These are phyloP conservation scores for Apiospora malaysiana DNA, from an alignment of 2,329 filamentous ascomycete genomes.

Conservation along the genomic window DNA sequence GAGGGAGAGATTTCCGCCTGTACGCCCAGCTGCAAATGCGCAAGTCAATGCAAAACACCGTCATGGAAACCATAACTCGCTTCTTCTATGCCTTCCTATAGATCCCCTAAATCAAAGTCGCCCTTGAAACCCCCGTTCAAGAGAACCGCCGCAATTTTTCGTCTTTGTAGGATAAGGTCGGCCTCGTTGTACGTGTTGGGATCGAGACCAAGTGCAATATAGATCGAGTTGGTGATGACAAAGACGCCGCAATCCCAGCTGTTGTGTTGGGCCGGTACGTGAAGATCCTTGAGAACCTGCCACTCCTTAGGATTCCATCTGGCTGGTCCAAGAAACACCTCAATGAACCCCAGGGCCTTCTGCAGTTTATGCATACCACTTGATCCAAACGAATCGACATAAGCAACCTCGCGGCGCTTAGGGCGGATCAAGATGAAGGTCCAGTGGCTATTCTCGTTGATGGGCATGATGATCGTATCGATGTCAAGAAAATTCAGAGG, in stretches of 20 bases:
- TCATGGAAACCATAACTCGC: not conserved
- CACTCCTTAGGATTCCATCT: conserved; percentile 65
- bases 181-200: conserved; percentile 55
- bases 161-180: conserved; percentile 65
- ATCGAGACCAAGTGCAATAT: conserved; percentile 59
- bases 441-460: conserved; percentile 72
- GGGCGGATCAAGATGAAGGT: conserved; percentile 73
- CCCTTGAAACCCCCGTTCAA: conserved; percentile 70
- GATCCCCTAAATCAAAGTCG: conserved; percentile 57
- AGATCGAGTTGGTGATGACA: conserved; percentile 74
- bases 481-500: conserved; percentile 68
- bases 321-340: conserved; percentile 56
- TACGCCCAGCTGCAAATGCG: conserved; percentile 20
- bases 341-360: conserved; percentile 60
- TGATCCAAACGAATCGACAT: conserved; percentile 69
- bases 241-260: conserved; percentile 80
- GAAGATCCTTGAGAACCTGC: conserved; percentile 53
- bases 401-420: conserved; percentile 63
- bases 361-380: conserved; percentile 48
- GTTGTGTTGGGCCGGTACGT: conserved; percentile 66
- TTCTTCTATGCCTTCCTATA: conserved; percentile 33
- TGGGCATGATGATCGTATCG: conserved; percentile 72
- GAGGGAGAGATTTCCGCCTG: not conserved
- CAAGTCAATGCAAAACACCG: conserved; percentile 1
- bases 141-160: conserved; percentile 68